Percentiles rank a stretch among this genome's conserved stretches.
Evolutionary conservation across 805 yeast species (phyloP).

Genomic region (Wickerhamiella dianesei): DNA sequence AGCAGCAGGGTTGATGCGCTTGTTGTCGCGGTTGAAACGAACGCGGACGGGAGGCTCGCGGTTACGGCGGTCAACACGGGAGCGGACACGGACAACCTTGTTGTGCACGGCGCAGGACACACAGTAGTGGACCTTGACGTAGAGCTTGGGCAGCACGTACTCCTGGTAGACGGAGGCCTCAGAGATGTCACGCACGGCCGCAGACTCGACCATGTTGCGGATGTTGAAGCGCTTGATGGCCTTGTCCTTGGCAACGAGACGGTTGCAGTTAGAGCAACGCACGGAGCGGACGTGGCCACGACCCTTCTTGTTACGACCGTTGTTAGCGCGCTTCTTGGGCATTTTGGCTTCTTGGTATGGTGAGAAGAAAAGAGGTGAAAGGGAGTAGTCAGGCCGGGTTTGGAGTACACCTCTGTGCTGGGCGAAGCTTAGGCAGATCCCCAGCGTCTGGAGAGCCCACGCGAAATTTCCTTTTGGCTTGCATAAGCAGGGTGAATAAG

Average conservation of each 20-base stretch:
- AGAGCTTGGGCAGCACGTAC: slow-evolving; percentile 98
- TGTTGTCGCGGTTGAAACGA: slow-evolving; percentile 88
- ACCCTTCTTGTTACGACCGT: slow-evolving; percentile 99
- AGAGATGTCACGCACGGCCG: slow-evolving; percentile 97
- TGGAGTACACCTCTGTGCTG: background rate
- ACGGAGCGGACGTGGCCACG: slow-evolving; percentile 99
- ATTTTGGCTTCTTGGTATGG: slow-evolving; percentile 33
- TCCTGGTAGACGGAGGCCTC: slow-evolving; percentile 99
- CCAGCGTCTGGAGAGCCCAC: too few species aligned
- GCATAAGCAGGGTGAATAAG: too few species aligned
- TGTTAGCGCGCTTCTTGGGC: slow-evolving; percentile 99
- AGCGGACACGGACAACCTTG: slow-evolving; percentile 99
- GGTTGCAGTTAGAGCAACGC: slow-evolving; percentile 99
- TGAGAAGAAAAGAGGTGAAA: background rate
- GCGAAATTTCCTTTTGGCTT: too few species aligned
- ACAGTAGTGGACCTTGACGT: slow-evolving; percentile 99
- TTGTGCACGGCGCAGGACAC: slow-evolving; percentile 99
- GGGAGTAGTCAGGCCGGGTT: background rate
- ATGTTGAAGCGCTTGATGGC: slow-evolving; percentile 99
- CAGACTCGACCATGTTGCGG: slow-evolving; percentile 99
- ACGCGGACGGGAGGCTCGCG: slow-evolving; percentile 99
- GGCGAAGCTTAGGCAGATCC: too few species aligned
- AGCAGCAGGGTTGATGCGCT: slow-evolving; percentile 91
- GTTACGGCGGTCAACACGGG: slow-evolving; percentile 95
- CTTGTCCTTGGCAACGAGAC: slow-evolving; percentile 99